Evolutionary conservation across 208 protist species (phyloP).

Genomic region (Porcisia deanei): DNA sequence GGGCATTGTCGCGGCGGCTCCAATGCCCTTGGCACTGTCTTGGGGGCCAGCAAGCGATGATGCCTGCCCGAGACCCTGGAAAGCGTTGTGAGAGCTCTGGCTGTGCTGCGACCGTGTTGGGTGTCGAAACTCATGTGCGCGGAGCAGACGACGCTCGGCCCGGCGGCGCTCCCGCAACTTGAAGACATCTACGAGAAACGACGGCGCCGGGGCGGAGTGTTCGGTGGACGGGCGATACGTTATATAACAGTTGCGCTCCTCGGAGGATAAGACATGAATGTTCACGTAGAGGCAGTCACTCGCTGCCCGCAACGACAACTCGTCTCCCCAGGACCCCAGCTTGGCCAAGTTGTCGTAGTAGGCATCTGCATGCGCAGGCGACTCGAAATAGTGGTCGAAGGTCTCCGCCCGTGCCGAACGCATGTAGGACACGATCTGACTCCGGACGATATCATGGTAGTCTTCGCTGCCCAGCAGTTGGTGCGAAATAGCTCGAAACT

Average conservation of each 20-base stretch:
- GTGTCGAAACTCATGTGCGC: slow-evolving; percentile 13
- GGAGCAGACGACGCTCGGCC: slow-evolving; percentile 17
- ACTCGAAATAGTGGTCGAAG: slow-evolving; percentile 86
- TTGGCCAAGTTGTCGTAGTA: slow-evolving; percentile 69
- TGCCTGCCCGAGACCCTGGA: not conserved
- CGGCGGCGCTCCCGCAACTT: slow-evolving; percentile 32
- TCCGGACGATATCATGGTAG: slow-evolving; percentile 79
- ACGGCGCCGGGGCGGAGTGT: slow-evolving; percentile 45
- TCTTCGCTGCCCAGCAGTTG: slow-evolving; percentile 83
- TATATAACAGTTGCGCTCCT: slow-evolving; percentile 82
- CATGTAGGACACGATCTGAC: slow-evolving; percentile 86
- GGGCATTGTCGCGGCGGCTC: not conserved
- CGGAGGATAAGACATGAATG: slow-evolving; percentile 85
- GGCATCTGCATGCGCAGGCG: slow-evolving; percentile 47
- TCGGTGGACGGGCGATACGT: slow-evolving; percentile 69
- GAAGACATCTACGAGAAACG: slow-evolving; percentile 77
- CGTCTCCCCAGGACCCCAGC: slow-evolving; percentile 81
- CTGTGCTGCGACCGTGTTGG: slow-evolving; percentile 1
- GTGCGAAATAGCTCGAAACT: slow-evolving; percentile 87
- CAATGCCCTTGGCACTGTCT: not conserved
- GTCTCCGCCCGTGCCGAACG: slow-evolving; percentile 51
- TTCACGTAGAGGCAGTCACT: slow-evolving; percentile 84
- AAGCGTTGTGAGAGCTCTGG: not conserved
- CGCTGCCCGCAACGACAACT: slow-evolving; percentile 83
- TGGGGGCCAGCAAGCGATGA: not conserved